Conservation (phyloP, 805 yeast species). For the Candida ortonii region DNA sequence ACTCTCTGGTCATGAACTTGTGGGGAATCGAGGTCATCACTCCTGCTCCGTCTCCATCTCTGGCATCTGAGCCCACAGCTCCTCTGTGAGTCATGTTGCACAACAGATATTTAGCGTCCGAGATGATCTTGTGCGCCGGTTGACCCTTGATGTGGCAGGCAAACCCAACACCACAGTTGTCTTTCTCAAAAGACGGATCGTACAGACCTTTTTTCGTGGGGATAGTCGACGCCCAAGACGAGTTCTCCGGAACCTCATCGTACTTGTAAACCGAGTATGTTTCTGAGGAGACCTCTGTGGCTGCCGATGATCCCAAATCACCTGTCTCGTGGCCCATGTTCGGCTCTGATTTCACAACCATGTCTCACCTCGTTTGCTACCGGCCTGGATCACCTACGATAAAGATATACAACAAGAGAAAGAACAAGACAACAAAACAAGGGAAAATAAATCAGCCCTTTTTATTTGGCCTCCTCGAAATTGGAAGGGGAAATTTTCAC, state of each 20-base stretch:
- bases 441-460: neutral
- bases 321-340: conserved; percentile 25
- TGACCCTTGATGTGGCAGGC: conserved; percentile 90
- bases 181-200: conserved; percentile 91
- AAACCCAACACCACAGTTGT: conserved; percentile 98
- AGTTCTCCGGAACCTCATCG: conserved; percentile 74
- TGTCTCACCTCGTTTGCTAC: too few relatives aligned
- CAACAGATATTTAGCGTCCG: conserved; percentile 81
- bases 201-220: conserved; percentile 88
- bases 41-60: conserved; percentile 99
- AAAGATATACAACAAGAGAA: conserved; percentile 4
- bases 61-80: conserved; percentile 92
- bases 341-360: conserved; percentile 31
- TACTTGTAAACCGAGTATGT: conserved; percentile 53
- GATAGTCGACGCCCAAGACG: conserved; percentile 87
- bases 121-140: conserved; percentile 85
- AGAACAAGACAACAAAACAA: neutral
- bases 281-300: conserved; percentile 20
- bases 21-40: conserved; percentile 91
- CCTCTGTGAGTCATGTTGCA: conserved; percentile 99
- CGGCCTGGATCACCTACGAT: neutral
- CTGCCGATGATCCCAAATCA: too few relatives aligned
- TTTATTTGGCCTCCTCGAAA: neutral
- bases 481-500: neutral
- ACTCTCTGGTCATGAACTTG: conserved; percentile 80